phyloP scores from a whole-genome alignment of 2,329 filamentous ascomycete species.

The Cladophialophora bantiana region DNA sequence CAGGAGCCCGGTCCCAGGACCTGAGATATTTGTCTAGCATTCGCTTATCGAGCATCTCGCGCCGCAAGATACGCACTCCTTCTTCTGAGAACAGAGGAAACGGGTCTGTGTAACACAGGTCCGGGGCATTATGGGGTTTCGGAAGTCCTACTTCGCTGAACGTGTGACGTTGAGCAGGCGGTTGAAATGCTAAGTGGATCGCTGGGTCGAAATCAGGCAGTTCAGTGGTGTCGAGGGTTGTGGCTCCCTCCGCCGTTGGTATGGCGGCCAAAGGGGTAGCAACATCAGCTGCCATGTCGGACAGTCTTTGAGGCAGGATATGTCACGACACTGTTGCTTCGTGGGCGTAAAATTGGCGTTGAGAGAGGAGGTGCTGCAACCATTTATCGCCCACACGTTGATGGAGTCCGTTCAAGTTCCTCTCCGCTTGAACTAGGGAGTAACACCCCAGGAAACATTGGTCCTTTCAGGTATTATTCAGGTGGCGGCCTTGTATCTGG shows the following conservation, averaged over 20 bases:
- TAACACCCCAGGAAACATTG: background rate
- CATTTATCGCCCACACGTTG: background rate
- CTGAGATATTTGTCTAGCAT: conserved; percentile 61
- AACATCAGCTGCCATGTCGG: conserved; percentile 8
- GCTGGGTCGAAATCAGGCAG: conserved; percentile 13
- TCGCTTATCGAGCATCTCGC: conserved; percentile 62
- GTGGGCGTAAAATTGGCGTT: background rate
- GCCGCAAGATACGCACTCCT: conserved; percentile 65
- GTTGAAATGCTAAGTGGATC: conserved; percentile 14
- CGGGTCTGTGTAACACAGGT: conserved; percentile 56
- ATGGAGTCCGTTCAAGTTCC: background rate
- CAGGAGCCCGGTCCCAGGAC: conserved; percentile 17
- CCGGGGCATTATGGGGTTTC: conserved; percentile 16
- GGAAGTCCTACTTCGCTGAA: conserved; percentile 10
- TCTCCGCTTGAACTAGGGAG: background rate
- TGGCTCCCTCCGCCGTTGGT: background rate
- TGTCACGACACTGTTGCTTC: background rate
- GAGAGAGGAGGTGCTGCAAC: background rate
- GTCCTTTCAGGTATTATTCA: background rate
- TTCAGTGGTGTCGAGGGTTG: background rate
- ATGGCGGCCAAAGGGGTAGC: background rate
- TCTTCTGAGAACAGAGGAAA: conserved; percentile 68
- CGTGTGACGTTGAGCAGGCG: conserved; percentile 9
- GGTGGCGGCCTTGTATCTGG: background rate
- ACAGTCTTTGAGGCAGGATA: background rate